phyloP scores from a whole-genome alignment of 805 yeast genomes.

The Zygosaccharomyces kombuchaensis region DNA sequence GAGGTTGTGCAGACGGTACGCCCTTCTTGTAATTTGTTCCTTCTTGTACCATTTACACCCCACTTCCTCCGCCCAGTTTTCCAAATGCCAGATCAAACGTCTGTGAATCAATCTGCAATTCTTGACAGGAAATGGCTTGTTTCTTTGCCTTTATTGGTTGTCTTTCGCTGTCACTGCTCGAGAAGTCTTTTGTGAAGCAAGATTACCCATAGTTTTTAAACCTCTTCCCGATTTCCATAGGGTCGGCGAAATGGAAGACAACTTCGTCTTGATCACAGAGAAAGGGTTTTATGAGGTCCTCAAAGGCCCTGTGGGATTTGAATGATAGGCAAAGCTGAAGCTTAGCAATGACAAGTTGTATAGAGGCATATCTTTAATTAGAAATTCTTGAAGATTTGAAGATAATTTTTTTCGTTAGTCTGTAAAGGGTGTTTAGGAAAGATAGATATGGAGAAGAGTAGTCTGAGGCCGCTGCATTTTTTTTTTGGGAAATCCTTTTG shows the following conservation, averaged over 20 bases:
- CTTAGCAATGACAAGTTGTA: too few species aligned
- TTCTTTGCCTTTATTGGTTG: not conserved
- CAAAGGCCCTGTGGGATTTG: too few species aligned
- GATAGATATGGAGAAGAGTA: not conserved
- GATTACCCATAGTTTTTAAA: not conserved
- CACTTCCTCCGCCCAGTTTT: constrained; percentile 2
- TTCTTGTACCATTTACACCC: constrained; percentile 1
- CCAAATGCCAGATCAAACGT: not conserved
- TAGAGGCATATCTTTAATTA: not conserved
- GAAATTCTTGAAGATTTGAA: too few species aligned
- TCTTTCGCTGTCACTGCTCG: not conserved
- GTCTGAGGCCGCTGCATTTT: not conserved
- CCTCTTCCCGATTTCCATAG: constrained; percentile 2
- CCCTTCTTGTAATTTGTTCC: not conserved
- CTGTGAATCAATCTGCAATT: not conserved
- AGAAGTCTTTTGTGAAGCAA: not conserved
- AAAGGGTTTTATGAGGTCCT: not conserved
- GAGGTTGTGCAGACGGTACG: constrained; percentile 5
- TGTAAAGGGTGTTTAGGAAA: not conserved
- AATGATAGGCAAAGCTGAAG: too few species aligned
- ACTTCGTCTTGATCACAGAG: not conserved
- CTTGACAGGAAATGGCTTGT: not conserved
- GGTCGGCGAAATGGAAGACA: not conserved
- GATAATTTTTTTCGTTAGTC: not conserved
- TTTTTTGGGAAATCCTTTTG: too few species aligned